Base-by-base conservation (phyloP, 768 basidiomycete genomes). In the Calocybe gangraenosa region DNA sequence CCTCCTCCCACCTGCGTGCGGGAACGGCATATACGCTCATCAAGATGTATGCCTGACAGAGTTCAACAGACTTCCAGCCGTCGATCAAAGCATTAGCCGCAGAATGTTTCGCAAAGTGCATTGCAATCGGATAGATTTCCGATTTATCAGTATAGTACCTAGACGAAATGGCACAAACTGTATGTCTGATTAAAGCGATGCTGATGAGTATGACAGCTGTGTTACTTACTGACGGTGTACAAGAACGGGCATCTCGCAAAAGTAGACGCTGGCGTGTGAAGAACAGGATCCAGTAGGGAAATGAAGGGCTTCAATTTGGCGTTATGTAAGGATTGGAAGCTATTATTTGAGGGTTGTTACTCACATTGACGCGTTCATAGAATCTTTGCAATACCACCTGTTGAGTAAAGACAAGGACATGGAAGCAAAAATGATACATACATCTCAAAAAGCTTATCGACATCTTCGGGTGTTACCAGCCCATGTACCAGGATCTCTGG, bases 41-140 rank as follows among this genome's bases (percentile, higher is more conserved):
- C 41, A 96, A 71, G 38, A 96, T 82, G 56, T 94, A 96, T 3
- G 92, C 92, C 60, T 96, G 92, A 41, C 86, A 85, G 1, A 94
- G 71, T 63, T 96, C 92, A 38, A 94, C 85, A 10, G 86, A 87
- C 64, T 83, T 83, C 84, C 81, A 84, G 38, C 85, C 86, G 52
- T 87, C 82, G 41, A 87, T 87, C 35, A 92, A 70, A 2, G 85
- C 84, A 46, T 82, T 87, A 1, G 87, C 86, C 2, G 87, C 88
- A 0, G 87, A 82, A 51, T 84, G 82, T 55, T 86, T 87, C 2
- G 88, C 88, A 49, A 90, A 91, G 58, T 90, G 87, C 88, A 91
- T 91, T 8, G 88, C 88, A 46, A 90, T 83, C 0, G 85, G 83
- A 53, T 91, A 90, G 31, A 94, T 83, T 58, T 89, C 86, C 0